These are phyloP conservation scores for Yamadazyma friedrichii DNA, from an alignment of 1,139 yeast species.

Conservation along the genomic window DNA sequence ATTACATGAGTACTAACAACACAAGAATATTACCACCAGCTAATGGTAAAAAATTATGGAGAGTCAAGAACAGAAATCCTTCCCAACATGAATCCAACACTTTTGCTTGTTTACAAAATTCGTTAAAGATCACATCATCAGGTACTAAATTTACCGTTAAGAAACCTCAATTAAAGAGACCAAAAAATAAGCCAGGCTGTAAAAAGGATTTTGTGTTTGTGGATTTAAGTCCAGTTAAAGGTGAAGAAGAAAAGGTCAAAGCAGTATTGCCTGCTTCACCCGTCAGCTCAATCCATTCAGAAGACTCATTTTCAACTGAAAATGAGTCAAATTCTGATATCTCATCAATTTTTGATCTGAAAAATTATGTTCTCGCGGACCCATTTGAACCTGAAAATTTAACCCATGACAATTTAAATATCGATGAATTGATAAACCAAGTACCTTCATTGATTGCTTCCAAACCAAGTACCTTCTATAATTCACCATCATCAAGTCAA, in stretches of 20 bases:
- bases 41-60: conserved; percentile 50
- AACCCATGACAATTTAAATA: background rate
- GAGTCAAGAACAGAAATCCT: conserved; percentile 25
- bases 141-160: conserved; percentile 32
- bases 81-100: conserved; percentile 18
- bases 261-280: conserved; percentile 14
- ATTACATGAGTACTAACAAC: conserved; percentile 11
- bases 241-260: conserved; percentile 17
- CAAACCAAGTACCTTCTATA: background rate
- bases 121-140: conserved; percentile 43
- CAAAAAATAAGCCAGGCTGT: conserved; percentile 51
- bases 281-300: conserved; percentile 14
- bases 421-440: conserved; percentile 4
- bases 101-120: conserved; percentile 44
- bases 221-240: conserved; percentile 52
- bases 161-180: conserved; percentile 50
- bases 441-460: background rate
- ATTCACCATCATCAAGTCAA: background rate
- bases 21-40: conserved; percentile 40
- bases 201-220: conserved; percentile 56
- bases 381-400: background rate
- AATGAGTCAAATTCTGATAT: conserved; percentile 13
- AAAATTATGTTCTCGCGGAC: conserved; percentile 3
- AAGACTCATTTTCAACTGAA: conserved; percentile 15
- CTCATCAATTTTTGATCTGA: conserved; percentile 7